phyloP scores from a whole-genome alignment of 306 rosid species.

The Gleditsia sinensis region DNA sequence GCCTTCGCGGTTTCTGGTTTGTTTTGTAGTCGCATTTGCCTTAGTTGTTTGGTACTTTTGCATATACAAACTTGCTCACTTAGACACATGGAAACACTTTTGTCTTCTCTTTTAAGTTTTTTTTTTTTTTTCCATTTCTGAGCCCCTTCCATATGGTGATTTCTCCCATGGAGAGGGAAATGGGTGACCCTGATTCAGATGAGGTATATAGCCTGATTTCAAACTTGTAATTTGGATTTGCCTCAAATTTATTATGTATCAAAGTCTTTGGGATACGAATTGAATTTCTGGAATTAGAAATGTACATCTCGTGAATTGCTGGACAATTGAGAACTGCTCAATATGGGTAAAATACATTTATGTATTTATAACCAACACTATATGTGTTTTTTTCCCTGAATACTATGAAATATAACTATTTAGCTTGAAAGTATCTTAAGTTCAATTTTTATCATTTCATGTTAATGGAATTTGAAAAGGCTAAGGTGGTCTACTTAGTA shows the following conservation, averaged over 20 bases:
- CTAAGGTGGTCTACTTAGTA: neutral
- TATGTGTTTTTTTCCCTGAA: neutral
- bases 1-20: slow-evolving; percentile 76
- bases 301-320: no score
- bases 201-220: neutral
- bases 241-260: neutral
- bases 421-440: neutral
- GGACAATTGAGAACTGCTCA: neutral
- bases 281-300: neutral
- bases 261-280: neutral
- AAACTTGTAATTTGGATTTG: neutral
- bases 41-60: neutral
- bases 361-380: no score
- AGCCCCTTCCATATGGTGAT: neutral
- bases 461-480: neutral
- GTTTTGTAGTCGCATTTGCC: slow-evolving; percentile 15
- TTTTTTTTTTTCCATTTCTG: neutral
- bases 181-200: neutral
- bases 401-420: neutral
- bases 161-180: neutral
- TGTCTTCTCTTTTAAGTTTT: neutral
- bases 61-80: neutral
- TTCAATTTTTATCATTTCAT: neutral
- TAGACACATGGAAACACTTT: neutral
- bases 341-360: neutral